phyloP scores from a whole-genome alignment of 345 rosid species.

The Arabis alpina region DNA sequence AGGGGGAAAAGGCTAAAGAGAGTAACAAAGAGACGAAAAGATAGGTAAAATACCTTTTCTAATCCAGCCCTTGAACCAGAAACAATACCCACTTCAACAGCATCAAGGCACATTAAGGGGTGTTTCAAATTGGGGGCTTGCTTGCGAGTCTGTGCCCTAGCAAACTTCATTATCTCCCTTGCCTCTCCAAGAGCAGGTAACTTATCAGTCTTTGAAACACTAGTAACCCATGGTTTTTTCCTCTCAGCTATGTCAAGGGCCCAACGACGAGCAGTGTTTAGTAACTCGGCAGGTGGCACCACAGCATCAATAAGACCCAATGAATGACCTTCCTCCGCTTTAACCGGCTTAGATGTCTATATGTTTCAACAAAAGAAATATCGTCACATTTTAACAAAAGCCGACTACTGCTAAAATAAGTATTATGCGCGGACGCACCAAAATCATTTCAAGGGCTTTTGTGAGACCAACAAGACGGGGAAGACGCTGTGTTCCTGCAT shows the following conservation, averaged over 20 bases:
- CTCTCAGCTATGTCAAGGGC: slow-evolving; percentile 75
- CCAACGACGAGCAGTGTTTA: slow-evolving; percentile 78
- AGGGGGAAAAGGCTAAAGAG: slow-evolving; percentile 18
- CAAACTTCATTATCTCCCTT: slow-evolving; percentile 85
- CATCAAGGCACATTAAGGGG: slow-evolving; percentile 87
- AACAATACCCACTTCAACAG: slow-evolving; percentile 83
- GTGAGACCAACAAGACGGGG: slow-evolving; percentile 98
- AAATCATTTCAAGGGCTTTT: slow-evolving; percentile 94
- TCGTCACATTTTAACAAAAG: slow-evolving; percentile 12
- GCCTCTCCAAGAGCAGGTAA: slow-evolving; percentile 90
- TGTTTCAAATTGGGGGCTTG: slow-evolving; percentile 84
- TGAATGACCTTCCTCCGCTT: slow-evolving; percentile 68
- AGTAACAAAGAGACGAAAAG: background rate
- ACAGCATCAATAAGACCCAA: slow-evolving; percentile 86
- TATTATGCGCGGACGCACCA: slow-evolving; percentile 57
- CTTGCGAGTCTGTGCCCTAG: slow-evolving; percentile 68
- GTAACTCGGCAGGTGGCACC: slow-evolving; percentile 66
- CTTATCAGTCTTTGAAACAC: slow-evolving; percentile 78
- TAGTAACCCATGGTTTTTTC: slow-evolving; percentile 84
- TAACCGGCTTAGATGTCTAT: slow-evolving; percentile 84
- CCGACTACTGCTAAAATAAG: slow-evolving; percentile 27
- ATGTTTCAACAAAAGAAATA: slow-evolving; percentile 13
- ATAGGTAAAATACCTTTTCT: slow-evolving; percentile 61
- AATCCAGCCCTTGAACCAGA: slow-evolving; percentile 82
- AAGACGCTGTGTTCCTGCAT: slow-evolving; percentile 93